phyloP scores from a whole-genome alignment of 2,329 filamentous ascomycete species.

The Bipolaris victoriae region DNA sequence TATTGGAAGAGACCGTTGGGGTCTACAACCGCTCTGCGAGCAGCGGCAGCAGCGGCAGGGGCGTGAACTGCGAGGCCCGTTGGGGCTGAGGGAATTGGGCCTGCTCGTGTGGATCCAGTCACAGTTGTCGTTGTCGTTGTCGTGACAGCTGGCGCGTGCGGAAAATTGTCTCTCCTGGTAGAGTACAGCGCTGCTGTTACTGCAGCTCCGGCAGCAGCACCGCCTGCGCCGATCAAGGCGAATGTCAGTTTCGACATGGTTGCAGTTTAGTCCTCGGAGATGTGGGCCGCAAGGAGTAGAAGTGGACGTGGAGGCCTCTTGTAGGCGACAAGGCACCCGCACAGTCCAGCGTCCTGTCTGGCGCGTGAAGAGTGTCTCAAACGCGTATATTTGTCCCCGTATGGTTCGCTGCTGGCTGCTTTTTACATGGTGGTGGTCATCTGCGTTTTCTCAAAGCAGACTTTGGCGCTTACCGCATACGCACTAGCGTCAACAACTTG shows the following conservation, averaged over 20 bases:
- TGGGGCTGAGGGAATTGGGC: constrained; percentile 31
- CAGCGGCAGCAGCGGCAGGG: constrained; percentile 28
- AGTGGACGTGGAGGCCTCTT: constrained; percentile 18
- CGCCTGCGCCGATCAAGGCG: constrained; percentile 56
- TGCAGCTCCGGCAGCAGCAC: constrained; percentile 57
- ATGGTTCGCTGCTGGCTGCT: constrained; percentile 40
- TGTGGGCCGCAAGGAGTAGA: constrained; percentile 3
- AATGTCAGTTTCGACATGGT: constrained; percentile 59
- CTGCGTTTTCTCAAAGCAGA: constrained; percentile 31
- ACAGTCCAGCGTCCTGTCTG: constrained; percentile 37
- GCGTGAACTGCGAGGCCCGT: constrained; percentile 27
- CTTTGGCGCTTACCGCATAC: constrained; percentile 23
- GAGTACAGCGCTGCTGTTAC: constrained; percentile 56
- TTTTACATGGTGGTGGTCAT: constrained; percentile 34
- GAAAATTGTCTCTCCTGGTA: constrained; percentile 37
- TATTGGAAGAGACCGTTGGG: constrained; percentile 60
- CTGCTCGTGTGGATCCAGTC: constrained; percentile 34
- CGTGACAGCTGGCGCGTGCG: constrained; percentile 36
- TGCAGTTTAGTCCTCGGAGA: constrained; percentile 1
- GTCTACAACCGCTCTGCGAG: constrained; percentile 50
- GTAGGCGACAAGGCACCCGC: constrained; percentile 15
- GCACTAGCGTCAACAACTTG: constrained; percentile 21
- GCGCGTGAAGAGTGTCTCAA: constrained; percentile 47
- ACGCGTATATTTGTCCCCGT: constrained; percentile 42
- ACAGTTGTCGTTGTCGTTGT: constrained; percentile 48